Conservation (phyloP, 75 land plant species). For the Cupressus sempervirens region DNA sequence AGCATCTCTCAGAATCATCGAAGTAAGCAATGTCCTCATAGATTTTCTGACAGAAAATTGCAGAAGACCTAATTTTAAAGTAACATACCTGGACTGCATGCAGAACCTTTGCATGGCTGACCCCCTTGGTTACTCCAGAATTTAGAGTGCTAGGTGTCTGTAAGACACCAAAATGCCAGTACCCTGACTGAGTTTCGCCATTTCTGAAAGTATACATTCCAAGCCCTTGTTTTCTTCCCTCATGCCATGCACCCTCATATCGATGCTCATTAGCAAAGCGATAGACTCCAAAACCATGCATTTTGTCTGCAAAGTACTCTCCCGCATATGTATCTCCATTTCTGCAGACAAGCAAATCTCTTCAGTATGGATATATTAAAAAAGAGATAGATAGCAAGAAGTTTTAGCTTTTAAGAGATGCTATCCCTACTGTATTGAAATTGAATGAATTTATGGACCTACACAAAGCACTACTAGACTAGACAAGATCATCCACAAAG, state of each 20-base stretch:
- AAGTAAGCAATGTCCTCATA: neutral
- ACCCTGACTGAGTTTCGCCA: constrained; percentile 73
- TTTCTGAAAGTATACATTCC: constrained; percentile 91
- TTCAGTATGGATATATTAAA: neutral
- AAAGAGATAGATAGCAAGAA: no score
- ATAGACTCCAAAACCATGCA: constrained; percentile 89
- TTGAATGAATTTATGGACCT: neutral
- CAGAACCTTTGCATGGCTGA: constrained; percentile 59
- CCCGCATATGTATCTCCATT: constrained; percentile 81
- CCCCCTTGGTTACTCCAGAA: constrained; percentile 38
- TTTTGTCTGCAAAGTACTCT: constrained; percentile 75
- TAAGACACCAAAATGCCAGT: constrained; percentile 68
- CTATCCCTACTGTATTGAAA: neutral
- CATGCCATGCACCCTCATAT: constrained; percentile 94
- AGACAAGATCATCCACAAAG: neutral
- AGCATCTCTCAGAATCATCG: neutral
- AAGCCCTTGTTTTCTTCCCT: constrained; percentile 81
- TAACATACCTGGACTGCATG: constrained; percentile 68
- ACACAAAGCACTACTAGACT: neutral
- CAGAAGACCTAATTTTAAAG: neutral
- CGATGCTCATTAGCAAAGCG: constrained; percentile 78
- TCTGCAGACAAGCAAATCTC: constrained; percentile 22
- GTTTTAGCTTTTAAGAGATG: neutral
- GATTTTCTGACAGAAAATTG: neutral
- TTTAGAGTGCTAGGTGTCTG: constrained; percentile 46